phyloP scores from a whole-genome alignment of 2,329 filamentous ascomycete species.

The Amylocarpus encephaloides region DNA sequence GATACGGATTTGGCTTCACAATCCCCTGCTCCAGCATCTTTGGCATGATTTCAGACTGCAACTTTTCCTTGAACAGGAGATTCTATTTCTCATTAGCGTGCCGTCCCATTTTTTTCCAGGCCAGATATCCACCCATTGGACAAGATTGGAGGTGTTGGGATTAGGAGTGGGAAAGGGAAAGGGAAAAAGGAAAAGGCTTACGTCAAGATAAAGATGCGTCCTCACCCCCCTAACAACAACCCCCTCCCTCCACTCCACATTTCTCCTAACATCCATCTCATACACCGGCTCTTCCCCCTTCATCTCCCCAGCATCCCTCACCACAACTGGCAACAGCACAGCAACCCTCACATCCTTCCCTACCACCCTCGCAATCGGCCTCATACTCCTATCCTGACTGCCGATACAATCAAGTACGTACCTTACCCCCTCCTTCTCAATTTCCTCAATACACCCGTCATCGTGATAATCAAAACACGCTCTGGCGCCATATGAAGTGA shows the following conservation, averaged over 20 bases:
- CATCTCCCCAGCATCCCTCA: constrained; percentile 43
- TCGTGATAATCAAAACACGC: constrained; percentile 31
- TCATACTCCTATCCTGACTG: constrained; percentile 40
- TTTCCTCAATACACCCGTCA: constrained; percentile 10
- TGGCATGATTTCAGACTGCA: constrained; percentile 26
- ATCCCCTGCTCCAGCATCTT: constrained; percentile 32
- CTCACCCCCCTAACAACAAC: constrained; percentile 48
- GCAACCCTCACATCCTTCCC: constrained; percentile 45
- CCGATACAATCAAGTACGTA: constrained; percentile 52
- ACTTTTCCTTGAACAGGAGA: constrained; percentile 40
- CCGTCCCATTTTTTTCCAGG: neutral
- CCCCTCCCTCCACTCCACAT: constrained; percentile 44
- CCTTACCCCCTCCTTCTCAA: neutral
- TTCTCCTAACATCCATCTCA: constrained; percentile 43
- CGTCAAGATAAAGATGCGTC: constrained; percentile 47
- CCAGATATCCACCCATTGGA: too few species aligned
- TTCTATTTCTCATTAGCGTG: constrained; percentile 37
- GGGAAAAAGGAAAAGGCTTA: constrained; percentile 29
- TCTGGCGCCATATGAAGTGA: constrained; percentile 30
- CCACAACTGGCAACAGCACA: constrained; percentile 53
- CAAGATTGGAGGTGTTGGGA: too few species aligned
- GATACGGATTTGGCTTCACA: constrained; percentile 37
- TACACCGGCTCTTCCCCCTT: constrained; percentile 45
- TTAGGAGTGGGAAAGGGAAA: neutral
- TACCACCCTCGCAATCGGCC: constrained; percentile 45